Conservation (phyloP, 345 rosid genomes). For the Acer negundo region DNA sequence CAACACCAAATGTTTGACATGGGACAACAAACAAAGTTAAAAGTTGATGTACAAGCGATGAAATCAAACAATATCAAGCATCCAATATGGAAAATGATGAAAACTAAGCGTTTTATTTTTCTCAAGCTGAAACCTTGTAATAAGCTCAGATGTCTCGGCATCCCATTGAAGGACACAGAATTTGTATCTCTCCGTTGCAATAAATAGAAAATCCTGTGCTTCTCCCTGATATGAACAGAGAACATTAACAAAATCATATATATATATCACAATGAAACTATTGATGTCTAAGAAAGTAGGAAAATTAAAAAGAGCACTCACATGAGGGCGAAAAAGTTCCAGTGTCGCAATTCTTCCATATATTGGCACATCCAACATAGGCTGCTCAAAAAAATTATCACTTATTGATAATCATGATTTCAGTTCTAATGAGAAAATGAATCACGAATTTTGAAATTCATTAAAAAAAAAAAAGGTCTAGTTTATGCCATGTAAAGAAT, state of each 20-base stretch:
- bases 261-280: neutral
- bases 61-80: constrained; percentile 1
- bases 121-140: constrained; percentile 58
- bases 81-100: neutral
- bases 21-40: neutral
- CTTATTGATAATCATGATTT: neutral
- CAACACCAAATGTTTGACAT: neutral
- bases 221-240: constrained; percentile 62
- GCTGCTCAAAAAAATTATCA: constrained; percentile 47
- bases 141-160: constrained; percentile 73
- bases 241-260: neutral
- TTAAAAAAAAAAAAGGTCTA: neutral
- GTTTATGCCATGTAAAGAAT: neutral
- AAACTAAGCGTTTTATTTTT: neutral
- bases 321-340: constrained; percentile 92
- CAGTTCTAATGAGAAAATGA: constrained; percentile 1
- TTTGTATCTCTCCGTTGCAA: constrained; percentile 88
- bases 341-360: constrained; percentile 95
- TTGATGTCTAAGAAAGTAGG: neutral
- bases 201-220: constrained; percentile 82
- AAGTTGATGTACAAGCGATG: neutral
- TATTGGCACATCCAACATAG: constrained; percentile 85
- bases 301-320: constrained; percentile 42
- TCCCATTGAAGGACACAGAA: constrained; percentile 97
- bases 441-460: neutral